These are phyloP conservation scores for Allomyces javanicus DNA, from an alignment of 192 early-diverging fungal species.

Conservation along the genomic window DNA sequence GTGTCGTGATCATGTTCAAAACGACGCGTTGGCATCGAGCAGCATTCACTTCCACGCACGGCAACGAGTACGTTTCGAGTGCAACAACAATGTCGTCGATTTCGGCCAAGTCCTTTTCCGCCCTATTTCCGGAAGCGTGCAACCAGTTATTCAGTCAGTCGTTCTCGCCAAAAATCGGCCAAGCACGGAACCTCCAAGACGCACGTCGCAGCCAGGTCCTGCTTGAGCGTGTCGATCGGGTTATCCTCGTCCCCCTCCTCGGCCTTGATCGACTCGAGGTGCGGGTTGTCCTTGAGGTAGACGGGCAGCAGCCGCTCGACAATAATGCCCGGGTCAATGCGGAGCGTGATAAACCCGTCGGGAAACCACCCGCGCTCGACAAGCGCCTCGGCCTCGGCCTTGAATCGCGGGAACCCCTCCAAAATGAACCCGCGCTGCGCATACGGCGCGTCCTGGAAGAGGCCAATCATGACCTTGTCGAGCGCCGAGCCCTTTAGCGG, in stretches of 20 bases:
- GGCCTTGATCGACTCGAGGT: neutral
- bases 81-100: neutral
- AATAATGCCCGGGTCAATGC: neutral
- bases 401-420: neutral
- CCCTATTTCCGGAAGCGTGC: neutral
- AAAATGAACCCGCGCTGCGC: neutral
- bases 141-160: too few species aligned
- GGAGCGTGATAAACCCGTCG: neutral
- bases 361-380: neutral
- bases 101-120: neutral
- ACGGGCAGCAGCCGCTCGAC: neutral
- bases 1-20: neutral
- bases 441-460: neutral
- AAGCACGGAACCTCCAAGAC: neutral
- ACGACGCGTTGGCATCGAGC: neutral
- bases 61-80: neutral
- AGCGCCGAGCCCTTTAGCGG: neutral
- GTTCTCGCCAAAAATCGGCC: too few species aligned
- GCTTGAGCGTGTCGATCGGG: neutral
- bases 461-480: neutral
- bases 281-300: neutral
- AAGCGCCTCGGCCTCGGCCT: neutral
- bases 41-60: neutral
- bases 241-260: neutral
- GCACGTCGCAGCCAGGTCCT: neutral